Conservation (phyloP, 2,329 filamentous ascomycete species). For the Domatiomyces globalis region DNA sequence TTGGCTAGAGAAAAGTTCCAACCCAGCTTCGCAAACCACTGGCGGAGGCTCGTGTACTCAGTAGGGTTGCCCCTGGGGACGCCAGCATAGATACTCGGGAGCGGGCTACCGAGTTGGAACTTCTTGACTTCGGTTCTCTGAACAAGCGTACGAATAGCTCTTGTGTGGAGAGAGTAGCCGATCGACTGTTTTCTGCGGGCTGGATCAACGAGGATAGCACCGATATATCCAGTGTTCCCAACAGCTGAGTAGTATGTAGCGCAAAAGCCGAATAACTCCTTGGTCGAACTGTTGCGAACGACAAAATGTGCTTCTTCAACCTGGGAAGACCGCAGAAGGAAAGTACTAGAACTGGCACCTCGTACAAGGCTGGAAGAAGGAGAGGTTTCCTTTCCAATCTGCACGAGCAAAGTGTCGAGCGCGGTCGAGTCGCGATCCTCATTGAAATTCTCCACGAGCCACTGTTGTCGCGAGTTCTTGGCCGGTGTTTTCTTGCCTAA, state of each 20-base stretch:
- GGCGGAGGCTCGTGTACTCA: conserved; percentile 47
- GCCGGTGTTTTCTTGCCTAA: conserved; percentile 63
- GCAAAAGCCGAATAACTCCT: conserved; percentile 81
- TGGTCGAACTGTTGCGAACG: conserved; percentile 83
- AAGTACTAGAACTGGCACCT: conserved; percentile 57
- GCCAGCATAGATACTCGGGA: conserved; percentile 76
- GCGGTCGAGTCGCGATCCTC: conserved; percentile 60
- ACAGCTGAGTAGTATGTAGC: conserved; percentile 67
- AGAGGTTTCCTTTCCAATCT: conserved; percentile 48
- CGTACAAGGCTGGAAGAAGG: conserved; percentile 31
- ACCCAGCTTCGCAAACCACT: conserved; percentile 80
- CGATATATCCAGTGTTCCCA: conserved; percentile 61
- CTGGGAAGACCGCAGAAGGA: conserved; percentile 56
- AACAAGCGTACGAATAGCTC: conserved; percentile 61
- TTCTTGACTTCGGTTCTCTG: conserved; percentile 60
- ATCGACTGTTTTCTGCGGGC: conserved; percentile 75
- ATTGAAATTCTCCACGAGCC: conserved; percentile 84
- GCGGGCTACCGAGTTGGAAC: conserved; percentile 65
- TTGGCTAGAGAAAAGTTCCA: conserved; percentile 62
- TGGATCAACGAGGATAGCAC: conserved; percentile 80
- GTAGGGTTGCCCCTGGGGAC: conserved; percentile 55
- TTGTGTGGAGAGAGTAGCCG: conserved; percentile 73
- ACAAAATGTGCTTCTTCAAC: conserved; percentile 79
- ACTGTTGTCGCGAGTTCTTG: conserved; percentile 76
- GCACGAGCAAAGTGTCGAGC: conserved; percentile 59